phyloP scores from a whole-genome alignment of 805 yeast species.

The Candida suzukii region DNA sequence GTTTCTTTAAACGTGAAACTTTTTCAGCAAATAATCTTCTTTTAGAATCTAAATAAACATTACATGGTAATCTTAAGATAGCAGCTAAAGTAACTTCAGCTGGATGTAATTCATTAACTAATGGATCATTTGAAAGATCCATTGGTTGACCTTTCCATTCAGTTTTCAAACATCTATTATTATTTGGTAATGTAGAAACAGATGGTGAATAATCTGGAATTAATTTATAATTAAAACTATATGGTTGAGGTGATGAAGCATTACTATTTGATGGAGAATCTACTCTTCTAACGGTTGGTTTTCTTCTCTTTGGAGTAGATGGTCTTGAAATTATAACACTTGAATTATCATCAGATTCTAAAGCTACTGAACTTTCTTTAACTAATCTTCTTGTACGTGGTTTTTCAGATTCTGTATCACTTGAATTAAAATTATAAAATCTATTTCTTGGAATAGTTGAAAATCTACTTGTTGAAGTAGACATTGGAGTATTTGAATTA shows the following conservation, averaged over 20 bases:
- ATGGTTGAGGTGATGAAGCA: constrained; percentile 35
- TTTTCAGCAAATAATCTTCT: constrained; percentile 85
- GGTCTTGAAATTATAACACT: constrained; percentile 23
- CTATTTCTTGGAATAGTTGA: constrained; percentile 22
- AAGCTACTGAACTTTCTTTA: constrained; percentile 28
- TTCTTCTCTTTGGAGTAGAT: constrained; percentile 28
- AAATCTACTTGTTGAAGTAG: constrained; percentile 14
- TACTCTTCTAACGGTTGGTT: constrained; percentile 18
- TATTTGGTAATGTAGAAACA: constrained; percentile 51
- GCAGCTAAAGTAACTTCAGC: constrained; percentile 86
- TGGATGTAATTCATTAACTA: constrained; percentile 70
- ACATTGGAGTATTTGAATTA: not conserved
- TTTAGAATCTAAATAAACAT: constrained; percentile 72
- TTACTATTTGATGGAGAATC: constrained; percentile 19
- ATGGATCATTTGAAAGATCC: constrained; percentile 79
- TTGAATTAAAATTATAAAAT: constrained; percentile 17
- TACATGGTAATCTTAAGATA: constrained; percentile 81
- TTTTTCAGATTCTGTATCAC: constrained; percentile 36
- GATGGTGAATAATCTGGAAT: constrained; percentile 84
- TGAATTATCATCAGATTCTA: constrained; percentile 21
- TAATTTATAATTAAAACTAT: constrained; percentile 55
- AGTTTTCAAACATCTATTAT: constrained; percentile 67
- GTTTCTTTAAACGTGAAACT: constrained; percentile 62
- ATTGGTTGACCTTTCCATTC: constrained; percentile 99
- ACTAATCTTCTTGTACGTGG: constrained; percentile 55